Percentiles rank a stretch among this genome's conserved stretches.
Evolutionary conservation across 179 eudicot species (phyloP).

Genomic region (Drosera spatulata): DNA sequence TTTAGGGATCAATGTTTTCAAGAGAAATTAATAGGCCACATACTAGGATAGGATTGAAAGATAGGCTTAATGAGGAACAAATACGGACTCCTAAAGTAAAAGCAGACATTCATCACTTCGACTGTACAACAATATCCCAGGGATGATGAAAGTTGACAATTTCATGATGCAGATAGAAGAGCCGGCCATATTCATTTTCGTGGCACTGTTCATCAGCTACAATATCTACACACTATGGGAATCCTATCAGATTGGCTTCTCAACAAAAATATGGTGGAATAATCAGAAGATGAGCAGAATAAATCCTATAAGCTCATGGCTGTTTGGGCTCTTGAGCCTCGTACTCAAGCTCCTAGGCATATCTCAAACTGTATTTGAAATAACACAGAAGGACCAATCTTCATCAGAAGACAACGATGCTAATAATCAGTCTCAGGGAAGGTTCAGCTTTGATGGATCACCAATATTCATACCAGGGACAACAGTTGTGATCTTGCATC

Average conservation of each 20-base stretch:
- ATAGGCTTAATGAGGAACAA: too few relatives aligned
- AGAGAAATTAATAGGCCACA: too few relatives aligned
- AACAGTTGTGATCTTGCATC: not conserved
- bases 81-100: too few relatives aligned
- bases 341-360: not conserved
- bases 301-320: not conserved
- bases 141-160: too few relatives aligned
- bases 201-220: not conserved
- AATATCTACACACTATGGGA: constrained; percentile 1
- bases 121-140: too few relatives aligned
- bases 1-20: too few relatives aligned
- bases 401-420: not conserved
- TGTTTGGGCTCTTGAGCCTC: not conserved
- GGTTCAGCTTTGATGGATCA: constrained; percentile 6
- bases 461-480: constrained; percentile 3
- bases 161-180: not conserved
- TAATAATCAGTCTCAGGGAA: not conserved
- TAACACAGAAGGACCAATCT: not conserved
- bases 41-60: too few relatives aligned
- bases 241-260: not conserved
- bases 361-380: not conserved
- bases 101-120: too few relatives aligned
- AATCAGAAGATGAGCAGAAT: not conserved
- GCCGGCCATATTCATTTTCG: not conserved
- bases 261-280: constrained; percentile 3